Evolutionary conservation across 2,329 filamentous ascomycete species (phyloP).

Genomic region (Botryotinia convoluta): DNA sequence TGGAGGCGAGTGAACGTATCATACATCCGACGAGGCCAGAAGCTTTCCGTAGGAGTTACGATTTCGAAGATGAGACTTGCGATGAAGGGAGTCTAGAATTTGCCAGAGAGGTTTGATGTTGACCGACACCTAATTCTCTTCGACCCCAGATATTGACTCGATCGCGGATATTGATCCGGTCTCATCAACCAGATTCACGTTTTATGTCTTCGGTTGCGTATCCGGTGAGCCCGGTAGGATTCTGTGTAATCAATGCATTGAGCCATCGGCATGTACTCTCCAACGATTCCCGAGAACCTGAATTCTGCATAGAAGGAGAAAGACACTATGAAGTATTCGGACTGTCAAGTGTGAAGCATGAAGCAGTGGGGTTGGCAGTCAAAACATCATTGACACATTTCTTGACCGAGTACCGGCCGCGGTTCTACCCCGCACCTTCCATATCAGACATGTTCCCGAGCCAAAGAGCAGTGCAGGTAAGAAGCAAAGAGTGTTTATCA

Average conservation of each 20-base stretch:
- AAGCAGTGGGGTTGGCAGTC: not conserved
- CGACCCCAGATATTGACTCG: not conserved
- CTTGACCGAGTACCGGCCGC: constrained; percentile 6
- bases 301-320: not conserved
- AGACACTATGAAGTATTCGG: not conserved
- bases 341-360: not conserved
- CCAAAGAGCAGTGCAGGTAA: not conserved
- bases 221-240: not conserved
- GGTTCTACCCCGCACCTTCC: not conserved
- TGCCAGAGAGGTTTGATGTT: not conserved
- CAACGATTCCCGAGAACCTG: not conserved
- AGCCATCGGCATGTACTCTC: not conserved
- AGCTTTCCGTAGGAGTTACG: not conserved
- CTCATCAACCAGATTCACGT: not conserved
- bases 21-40: not conserved
- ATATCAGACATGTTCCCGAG: not conserved
- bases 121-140: not conserved
- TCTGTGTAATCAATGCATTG: not conserved
- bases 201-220: not conserved
- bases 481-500: not conserved
- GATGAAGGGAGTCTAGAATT: not conserved
- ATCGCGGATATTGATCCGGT: not conserved
- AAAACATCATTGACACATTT: constrained; percentile 14
- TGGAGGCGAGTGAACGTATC: not conserved
- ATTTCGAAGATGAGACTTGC: not conserved